Conservation (phyloP, 139 green algal genomes). For the Ettlia oleoabundans region DNA sequence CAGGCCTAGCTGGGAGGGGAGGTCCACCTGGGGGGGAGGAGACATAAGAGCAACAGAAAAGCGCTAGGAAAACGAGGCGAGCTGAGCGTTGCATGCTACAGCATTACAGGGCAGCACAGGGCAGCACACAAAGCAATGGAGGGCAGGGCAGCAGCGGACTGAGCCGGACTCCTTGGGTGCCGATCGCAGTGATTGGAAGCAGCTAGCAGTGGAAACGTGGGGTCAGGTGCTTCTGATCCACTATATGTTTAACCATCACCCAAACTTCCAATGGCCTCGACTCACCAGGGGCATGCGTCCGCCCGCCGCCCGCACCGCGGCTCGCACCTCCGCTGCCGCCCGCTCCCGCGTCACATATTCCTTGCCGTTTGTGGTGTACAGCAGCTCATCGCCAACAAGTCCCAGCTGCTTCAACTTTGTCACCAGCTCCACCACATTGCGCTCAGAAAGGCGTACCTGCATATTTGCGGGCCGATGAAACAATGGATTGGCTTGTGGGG, state of each 20-base stretch:
- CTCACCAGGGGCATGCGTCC: conserved; percentile 78
- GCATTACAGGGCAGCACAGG: too few species aligned
- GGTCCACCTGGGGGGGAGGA: conserved; percentile 60
- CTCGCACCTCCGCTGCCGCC: conserved; percentile 64
- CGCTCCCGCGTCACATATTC: conserved; percentile 86
- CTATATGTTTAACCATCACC: neutral
- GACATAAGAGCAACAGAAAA: too few species aligned
- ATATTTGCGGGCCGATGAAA: neutral
- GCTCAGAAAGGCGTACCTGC: conserved; percentile 76
- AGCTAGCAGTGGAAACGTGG: neutral
- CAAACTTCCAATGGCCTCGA: too few species aligned
- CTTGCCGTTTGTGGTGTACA: conserved; percentile 86
- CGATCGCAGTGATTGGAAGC: neutral
- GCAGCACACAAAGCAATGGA: neutral
- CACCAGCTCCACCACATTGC: conserved; percentile 92
- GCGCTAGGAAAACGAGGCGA: too few species aligned
- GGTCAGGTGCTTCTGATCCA: neutral
- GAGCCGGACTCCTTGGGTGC: neutral
- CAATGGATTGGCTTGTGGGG: neutral
- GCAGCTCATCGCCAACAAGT: conserved; percentile 78
- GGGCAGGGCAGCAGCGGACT: neutral
- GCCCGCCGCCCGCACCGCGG: conserved; percentile 54
- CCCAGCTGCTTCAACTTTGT: conserved; percentile 83
- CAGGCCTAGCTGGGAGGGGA: conserved; percentile 79
- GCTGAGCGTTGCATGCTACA: too few species aligned